Percentiles rank a stretch among this genome's conserved stretches.
These are phyloP conservation scores for Eurotiales sp. DNA, from an alignment of 2,329 filamentous ascomycete species.

Conservation along the genomic window DNA sequence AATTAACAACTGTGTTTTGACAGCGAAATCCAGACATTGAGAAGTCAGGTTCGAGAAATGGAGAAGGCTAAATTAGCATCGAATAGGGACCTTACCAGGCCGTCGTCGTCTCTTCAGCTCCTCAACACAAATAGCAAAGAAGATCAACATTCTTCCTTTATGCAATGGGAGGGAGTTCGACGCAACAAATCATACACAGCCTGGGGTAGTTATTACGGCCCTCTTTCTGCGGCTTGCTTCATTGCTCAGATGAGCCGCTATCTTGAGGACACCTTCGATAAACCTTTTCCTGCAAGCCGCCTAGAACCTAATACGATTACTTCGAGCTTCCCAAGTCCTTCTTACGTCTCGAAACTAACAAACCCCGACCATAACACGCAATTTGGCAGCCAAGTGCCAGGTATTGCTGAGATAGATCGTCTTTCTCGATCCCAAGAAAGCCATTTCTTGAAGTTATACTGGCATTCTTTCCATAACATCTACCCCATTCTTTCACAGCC, in stretches of 20 bases:
- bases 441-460: slow-evolving; percentile 46
- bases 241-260: slow-evolving; percentile 34
- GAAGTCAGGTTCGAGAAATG: no score
- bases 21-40: no score
- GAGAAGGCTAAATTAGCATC: no score
- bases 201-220: slow-evolving; percentile 34
- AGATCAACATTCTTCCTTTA: no score
- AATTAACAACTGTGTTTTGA: no score
- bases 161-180: not conserved
- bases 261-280: slow-evolving; percentile 30
- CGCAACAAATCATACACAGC: slow-evolving; percentile 15
- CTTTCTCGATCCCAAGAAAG: slow-evolving; percentile 45
- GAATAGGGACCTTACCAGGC: no score
- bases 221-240: slow-evolving; percentile 45
- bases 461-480: slow-evolving; percentile 45
- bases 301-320: slow-evolving; percentile 25
- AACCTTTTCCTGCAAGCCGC: slow-evolving; percentile 25
- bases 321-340: no score
- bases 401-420: slow-evolving; percentile 18
- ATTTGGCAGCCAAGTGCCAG: no score
- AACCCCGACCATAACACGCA: no score
- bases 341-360: slow-evolving; percentile 9
- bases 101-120: no score
- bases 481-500: slow-evolving; percentile 42
- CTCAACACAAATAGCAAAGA: slow-evolving; percentile 32